Evolutionary conservation across 305 asterid genomes (phyloP).

Genomic region (Fraxinus platypoda): DNA sequence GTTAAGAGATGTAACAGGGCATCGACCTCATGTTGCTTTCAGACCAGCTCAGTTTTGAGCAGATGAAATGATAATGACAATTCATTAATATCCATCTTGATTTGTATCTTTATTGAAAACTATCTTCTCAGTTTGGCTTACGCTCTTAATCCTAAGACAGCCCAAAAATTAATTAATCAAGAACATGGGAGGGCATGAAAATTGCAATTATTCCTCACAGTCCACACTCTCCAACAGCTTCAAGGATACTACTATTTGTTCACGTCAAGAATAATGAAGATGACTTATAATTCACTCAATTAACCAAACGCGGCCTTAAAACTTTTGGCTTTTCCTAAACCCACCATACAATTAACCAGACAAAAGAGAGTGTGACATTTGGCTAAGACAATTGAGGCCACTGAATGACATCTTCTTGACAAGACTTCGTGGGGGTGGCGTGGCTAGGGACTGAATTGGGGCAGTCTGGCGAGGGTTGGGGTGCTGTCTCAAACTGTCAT

Average conservation of each 20-base stretch:
- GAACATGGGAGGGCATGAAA: background rate
- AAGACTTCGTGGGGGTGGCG: background rate
- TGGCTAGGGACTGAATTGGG: background rate
- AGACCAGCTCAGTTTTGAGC: constrained; percentile 26
- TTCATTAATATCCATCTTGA: constrained; percentile 33
- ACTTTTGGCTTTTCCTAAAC: background rate
- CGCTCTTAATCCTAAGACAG: background rate
- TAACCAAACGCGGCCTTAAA: background rate
- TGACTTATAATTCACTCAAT: background rate
- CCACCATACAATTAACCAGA: background rate
- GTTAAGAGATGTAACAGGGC: constrained; percentile 24
- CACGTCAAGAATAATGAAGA: background rate
- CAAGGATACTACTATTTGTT: background rate
- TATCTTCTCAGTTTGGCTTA: too few relatives aligned
- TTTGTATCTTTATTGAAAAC: too few relatives aligned
- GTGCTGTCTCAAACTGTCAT: background rate
- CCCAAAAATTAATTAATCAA: background rate
- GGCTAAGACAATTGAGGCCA: constrained; percentile 9
- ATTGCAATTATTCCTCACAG: background rate
- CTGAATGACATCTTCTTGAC: background rate
- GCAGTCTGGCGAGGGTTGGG: too few relatives aligned
- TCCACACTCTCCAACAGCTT: background rate
- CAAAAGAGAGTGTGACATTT: constrained; percentile 25
- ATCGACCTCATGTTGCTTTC: constrained; percentile 28
- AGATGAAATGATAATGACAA: constrained; percentile 28